phyloP scores from a whole-genome alignment of 179 eudicot species.

The Amaranthus tricolor region DNA sequence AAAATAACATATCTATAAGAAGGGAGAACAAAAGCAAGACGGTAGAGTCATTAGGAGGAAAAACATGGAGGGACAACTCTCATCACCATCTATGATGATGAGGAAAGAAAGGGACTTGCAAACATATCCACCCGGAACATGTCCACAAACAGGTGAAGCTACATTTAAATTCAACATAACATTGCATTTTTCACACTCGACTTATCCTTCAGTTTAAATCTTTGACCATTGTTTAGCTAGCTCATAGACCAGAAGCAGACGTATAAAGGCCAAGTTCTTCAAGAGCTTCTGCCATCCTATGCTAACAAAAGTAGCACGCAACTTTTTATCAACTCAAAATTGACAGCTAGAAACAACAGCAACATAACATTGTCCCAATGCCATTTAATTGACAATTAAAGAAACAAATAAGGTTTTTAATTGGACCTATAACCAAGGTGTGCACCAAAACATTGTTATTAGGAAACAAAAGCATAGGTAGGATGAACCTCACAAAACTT shows the following conservation, averaged over 20 bases:
- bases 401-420: not conserved
- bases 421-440: not conserved
- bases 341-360: too few relatives aligned
- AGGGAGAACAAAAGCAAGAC: not conserved
- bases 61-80: not conserved
- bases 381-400: too few relatives aligned
- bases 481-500: conserved; percentile 16
- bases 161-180: not conserved
- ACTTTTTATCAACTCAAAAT: not conserved
- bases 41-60: not conserved
- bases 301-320: not conserved
- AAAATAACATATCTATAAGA: not conserved
- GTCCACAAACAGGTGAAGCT: not conserved
- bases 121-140: not conserved
- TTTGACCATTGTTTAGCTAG: not conserved
- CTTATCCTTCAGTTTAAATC: not conserved
- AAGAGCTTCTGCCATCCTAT: not conserved
- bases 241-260: not conserved
- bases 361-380: too few relatives aligned
- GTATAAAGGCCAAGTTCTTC: not conserved
- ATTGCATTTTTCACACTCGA: not conserved
- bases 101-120: not conserved
- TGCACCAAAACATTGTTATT: not conserved
- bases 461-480: conserved; percentile 4
- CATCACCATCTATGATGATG: not conserved